Percentiles rank a stretch among this genome's conserved stretches.
Conservation (phyloP, 139 green algal genomes). For the Tetratostichococcus sp. region DNA sequence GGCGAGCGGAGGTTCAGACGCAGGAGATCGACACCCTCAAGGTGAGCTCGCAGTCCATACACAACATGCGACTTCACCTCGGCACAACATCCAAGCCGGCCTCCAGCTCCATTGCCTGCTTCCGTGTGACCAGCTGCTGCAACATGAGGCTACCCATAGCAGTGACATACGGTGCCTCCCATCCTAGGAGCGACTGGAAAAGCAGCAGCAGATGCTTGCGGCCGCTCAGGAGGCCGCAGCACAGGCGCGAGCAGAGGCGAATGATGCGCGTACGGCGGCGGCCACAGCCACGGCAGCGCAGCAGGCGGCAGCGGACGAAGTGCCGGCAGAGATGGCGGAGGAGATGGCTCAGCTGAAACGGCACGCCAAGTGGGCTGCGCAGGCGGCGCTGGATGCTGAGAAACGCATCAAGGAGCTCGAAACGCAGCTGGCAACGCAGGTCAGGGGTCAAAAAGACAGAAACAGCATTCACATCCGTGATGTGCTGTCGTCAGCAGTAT, state of each 20-base stretch:
- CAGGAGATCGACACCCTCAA: not conserved
- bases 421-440: not conserved
- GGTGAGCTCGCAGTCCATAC: too few species aligned
- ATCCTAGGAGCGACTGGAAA: not conserved
- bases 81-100: too few species aligned
- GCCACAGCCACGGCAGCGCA: too few species aligned
- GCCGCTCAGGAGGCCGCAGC: not conserved
- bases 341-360: not conserved
- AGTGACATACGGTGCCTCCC: too few species aligned
- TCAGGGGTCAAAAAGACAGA: too few species aligned
- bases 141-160: too few species aligned
- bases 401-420: not conserved
- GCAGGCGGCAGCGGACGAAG: not conserved
- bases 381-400: not conserved
- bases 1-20: too few species aligned
- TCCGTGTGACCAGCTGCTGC: too few species aligned
- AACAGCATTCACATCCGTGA: too few species aligned
- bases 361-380: not conserved
- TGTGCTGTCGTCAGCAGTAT: too few species aligned
- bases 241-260: not conserved
- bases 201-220: not conserved
- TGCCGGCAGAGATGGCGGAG: not conserved
- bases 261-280: not conserved
- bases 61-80: too few species aligned
- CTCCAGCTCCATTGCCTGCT: not conserved